Evolutionary conservation across 768 basidiomycete species (phyloP).

Genomic region (Mycena kentingensis): DNA sequence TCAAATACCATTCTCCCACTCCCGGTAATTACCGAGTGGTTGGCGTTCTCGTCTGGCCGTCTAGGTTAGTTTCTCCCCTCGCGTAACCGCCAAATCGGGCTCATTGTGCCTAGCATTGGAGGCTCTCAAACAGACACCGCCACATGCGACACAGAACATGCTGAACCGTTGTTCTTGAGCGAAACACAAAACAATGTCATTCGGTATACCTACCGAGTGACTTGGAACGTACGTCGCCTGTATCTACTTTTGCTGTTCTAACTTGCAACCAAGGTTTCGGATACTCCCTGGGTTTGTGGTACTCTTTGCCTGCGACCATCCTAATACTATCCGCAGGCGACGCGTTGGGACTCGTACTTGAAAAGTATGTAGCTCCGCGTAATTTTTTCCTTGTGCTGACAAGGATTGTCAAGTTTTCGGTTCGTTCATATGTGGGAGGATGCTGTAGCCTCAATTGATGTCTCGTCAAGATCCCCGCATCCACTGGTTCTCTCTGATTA

Average conservation of each 20-base stretch:
- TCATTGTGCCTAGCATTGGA: slow-evolving; percentile 69
- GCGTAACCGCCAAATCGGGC: too few relatives aligned
- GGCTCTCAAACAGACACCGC: slow-evolving; percentile 52
- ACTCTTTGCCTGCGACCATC: not conserved
- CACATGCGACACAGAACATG: slow-evolving; percentile 52
- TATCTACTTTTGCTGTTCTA: slow-evolving; percentile 1
- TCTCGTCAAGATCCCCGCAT: slow-evolving; percentile 94
- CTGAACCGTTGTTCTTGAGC: slow-evolving; percentile 55
- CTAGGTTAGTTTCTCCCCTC: too few relatives aligned
- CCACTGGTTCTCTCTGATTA: slow-evolving; percentile 95
- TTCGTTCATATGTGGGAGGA: too few relatives aligned
- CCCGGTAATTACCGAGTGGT: slow-evolving; percentile 81
- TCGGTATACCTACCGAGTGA: slow-evolving; percentile 85
- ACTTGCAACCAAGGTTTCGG: slow-evolving; percentile 60
- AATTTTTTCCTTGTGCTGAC: too few relatives aligned
- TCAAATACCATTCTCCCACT: slow-evolving; percentile 83
- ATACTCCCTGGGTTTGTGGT: slow-evolving; percentile 72
- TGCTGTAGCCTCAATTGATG: too few relatives aligned
- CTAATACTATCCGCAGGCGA: slow-evolving; percentile 56
- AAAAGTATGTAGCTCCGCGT: too few relatives aligned
- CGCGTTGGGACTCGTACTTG: slow-evolving; percentile 95
- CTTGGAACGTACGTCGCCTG: slow-evolving; percentile 69
- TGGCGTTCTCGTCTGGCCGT: slow-evolving; percentile 84
- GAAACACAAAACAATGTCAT: slow-evolving; percentile 64
- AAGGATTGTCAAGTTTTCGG: too few relatives aligned